Conservation (phyloP, 2,329 filamentous ascomycete genomes). For the Ophiostoma quercus region DNA sequence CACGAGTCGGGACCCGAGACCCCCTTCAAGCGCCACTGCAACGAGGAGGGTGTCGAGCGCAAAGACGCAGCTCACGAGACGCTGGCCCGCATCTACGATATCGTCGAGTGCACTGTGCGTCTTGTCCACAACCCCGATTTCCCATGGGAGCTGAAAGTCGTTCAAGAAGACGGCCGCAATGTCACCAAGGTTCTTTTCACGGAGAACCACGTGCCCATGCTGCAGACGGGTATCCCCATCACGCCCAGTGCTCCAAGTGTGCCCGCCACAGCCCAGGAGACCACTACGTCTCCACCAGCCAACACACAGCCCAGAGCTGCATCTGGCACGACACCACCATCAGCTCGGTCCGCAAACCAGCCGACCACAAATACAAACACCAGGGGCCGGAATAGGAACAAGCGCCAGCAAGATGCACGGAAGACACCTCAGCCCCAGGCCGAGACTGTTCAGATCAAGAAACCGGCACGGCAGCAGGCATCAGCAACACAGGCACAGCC, state of each 20-base stretch:
- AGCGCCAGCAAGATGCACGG: conserved; percentile 2
- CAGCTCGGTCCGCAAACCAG: background rate
- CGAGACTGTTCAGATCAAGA: background rate
- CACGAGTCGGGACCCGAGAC: conserved; percentile 12
- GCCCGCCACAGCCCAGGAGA: background rate
- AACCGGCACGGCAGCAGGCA: background rate
- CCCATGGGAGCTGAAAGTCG: conserved; percentile 24
- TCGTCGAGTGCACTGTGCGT: conserved; percentile 27
- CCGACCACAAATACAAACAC: background rate
- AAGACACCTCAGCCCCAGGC: conserved; percentile 3
- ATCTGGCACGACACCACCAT: background rate
- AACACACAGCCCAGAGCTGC: background rate
- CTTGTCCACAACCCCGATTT: conserved; percentile 25
- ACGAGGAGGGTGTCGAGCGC: conserved; percentile 25
- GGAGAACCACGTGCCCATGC: background rate
- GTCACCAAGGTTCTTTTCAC: conserved; percentile 7
- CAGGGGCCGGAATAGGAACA: background rate
- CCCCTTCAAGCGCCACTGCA: conserved; percentile 24
- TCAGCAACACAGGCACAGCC: background rate
- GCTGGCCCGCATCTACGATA: conserved; percentile 28
- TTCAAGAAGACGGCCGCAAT: conserved; percentile 17
- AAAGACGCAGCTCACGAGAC: conserved; percentile 23
- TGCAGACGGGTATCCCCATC: background rate
- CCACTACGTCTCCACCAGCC: background rate
- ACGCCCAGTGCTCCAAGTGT: background rate